These are phyloP conservation scores for Vitellaria paradoxa DNA, from an alignment of 179 eudicot species.

Conservation along the genomic window DNA sequence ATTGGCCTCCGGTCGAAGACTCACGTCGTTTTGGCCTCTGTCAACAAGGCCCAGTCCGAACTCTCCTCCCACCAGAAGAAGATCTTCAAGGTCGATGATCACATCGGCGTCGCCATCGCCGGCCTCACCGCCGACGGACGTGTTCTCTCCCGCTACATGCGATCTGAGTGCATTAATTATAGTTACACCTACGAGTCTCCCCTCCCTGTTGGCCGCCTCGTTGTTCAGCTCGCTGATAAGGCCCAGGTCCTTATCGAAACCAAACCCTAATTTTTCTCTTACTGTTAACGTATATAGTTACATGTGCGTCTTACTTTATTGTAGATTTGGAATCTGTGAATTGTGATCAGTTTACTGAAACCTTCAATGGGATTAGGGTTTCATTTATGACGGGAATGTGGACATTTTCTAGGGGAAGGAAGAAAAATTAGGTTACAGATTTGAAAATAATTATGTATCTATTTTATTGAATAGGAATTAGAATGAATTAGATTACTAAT, in stretches of 20 bases:
- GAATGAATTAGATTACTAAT: no score
- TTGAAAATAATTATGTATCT: slow-evolving; percentile 80
- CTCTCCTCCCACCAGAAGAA: slow-evolving; percentile 94
- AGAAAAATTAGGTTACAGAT: slow-evolving; percentile 31
- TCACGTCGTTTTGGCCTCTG: slow-evolving; percentile 74
- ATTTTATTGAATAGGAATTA: slow-evolving; percentile 63
- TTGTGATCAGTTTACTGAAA: neutral
- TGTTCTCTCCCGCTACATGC: slow-evolving; percentile 76
- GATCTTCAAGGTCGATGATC: slow-evolving; percentile 95
- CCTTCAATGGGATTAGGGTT: slow-evolving; percentile 2
- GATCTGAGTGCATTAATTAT: slow-evolving; percentile 74
- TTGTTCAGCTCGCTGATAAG: slow-evolving; percentile 95
- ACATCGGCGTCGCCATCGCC: slow-evolving; percentile 95
- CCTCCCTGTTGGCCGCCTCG: slow-evolving; percentile 86
- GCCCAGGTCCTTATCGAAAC: slow-evolving; percentile 58
- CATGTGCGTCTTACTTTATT: neutral
- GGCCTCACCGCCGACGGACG: slow-evolving; percentile 97
- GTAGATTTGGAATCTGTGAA: neutral
- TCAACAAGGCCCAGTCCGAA: slow-evolving; percentile 88
- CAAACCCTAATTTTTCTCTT: slow-evolving; percentile 15
- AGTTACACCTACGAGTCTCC: slow-evolving; percentile 60
- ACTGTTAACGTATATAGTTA: neutral
- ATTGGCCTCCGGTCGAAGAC: slow-evolving; percentile 89
- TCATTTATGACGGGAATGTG: neutral
- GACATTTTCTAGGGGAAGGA: neutral